Conservation (phyloP, 2,329 filamentous ascomycete genomes). For the Diaporthe sp. region DNA sequence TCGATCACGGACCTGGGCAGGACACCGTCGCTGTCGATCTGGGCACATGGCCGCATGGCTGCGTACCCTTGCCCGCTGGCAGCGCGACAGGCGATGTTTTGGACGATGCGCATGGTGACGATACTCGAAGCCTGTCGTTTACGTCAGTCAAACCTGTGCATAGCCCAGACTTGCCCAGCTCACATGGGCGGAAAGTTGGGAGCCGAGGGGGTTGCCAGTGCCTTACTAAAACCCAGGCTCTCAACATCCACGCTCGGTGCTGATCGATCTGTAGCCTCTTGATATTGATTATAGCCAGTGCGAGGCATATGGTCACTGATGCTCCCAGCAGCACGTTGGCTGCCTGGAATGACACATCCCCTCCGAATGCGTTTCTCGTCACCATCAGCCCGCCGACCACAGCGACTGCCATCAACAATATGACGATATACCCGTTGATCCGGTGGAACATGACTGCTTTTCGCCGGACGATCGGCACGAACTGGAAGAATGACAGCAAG, state of each 20-base stretch:
- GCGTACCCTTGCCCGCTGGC: conserved; percentile 51
- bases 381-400: conserved; percentile 69
- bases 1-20: conserved; percentile 48
- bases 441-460: conserved; percentile 68
- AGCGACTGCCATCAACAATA: conserved; percentile 61
- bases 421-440: conserved; percentile 70
- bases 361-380: conserved; percentile 65
- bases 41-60: conserved; percentile 58
- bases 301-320: conserved; percentile 58
- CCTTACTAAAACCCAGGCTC: conserved; percentile 64
- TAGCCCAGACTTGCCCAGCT: not conserved
- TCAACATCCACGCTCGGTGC: conserved; percentile 75
- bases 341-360: conserved; percentile 64
- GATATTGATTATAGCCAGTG: conserved; percentile 68
- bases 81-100: conserved; percentile 57
- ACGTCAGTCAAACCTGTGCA: not conserved
- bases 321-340: conserved; percentile 60
- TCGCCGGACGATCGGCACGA: conserved; percentile 62
- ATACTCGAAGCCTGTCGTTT: conserved; percentile 60
- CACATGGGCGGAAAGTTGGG: not conserved
- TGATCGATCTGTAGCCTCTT: conserved; percentile 73
- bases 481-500: conserved; percentile 62
- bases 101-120: conserved; percentile 65
- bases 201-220: no score
- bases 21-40: conserved; percentile 59